Conservation (phyloP, 1,284 basidiomycete genomes). For the Austroboletus rostrupii region DNA sequence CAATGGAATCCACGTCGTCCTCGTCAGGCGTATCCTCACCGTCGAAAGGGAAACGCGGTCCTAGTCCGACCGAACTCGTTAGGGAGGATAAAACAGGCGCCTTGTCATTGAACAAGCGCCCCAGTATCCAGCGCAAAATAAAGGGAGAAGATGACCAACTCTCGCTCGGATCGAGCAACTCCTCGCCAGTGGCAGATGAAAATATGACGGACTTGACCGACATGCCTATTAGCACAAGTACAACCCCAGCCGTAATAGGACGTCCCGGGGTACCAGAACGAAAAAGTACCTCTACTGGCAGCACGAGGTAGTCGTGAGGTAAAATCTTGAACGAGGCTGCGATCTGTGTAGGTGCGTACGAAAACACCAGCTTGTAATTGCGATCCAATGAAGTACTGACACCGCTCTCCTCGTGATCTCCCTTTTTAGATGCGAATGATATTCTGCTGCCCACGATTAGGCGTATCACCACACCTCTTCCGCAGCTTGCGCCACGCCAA, state of each 20-base stretch:
- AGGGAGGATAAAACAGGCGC: constrained; percentile 59
- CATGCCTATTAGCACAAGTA: neutral
- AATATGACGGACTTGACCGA: constrained; percentile 6
- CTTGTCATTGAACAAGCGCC: constrained; percentile 57
- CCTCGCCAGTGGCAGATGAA: constrained; percentile 11
- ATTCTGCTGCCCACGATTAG: neutral
- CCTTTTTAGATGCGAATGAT: constrained; percentile 10
- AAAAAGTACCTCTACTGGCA: constrained; percentile 2
- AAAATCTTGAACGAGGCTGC: constrained; percentile 1
- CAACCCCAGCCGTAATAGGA: constrained; percentile 1
- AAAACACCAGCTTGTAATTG: neutral
- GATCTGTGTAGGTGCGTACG: constrained; percentile 14
- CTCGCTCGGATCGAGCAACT: constrained; percentile 12
- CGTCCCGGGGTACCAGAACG: constrained; percentile 9
- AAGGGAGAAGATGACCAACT: constrained; percentile 9
- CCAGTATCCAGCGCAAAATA: constrained; percentile 55
- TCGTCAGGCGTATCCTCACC: constrained; percentile 29
- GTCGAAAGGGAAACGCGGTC: constrained; percentile 54
- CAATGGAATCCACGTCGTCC: constrained; percentile 13
- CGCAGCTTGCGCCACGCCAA: neutral
- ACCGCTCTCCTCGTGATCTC: neutral
- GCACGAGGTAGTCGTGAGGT: constrained; percentile 14
- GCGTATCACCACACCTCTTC: neutral
- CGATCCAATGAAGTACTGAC: constrained; percentile 8
- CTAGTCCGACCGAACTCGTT: constrained; percentile 67